Base-by-base conservation (phyloP, 495 filamentous ascomycete species). In the Choiromyces venosus region DNA sequence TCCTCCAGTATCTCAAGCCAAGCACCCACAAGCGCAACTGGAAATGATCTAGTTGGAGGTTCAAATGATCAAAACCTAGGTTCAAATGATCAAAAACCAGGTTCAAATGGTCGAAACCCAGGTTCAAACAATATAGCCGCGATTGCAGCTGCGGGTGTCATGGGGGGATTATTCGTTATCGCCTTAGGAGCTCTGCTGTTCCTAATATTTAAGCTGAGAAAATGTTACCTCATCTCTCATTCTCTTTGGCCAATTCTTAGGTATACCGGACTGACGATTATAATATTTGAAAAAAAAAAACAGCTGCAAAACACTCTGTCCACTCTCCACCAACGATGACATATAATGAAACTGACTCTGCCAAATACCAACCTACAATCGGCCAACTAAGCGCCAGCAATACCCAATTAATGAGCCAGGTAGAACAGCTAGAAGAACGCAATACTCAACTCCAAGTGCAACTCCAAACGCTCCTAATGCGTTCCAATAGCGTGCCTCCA, bases 151-250 rank as follows among this genome's bases (percentile, higher is more conserved):
- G 52, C 42, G 12, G 69, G 56, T 14, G 64, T 25, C 16, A 35
- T 71, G 19, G 69, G 36, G 29, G 52, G 10, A 6, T 40, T 71
- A 37, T 68, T 71, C 33, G 8, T 19, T 16, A 6, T 71, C 69
- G 46, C 69, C 3, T 65, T 71, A 9, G 69, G 4, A 1, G 64
- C 25, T 37, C 38, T 71, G 4, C 29, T 71, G 35, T 35, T 68
- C 56, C 18, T 71, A 35, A 19, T 71, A 37, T 37, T 68, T n/a
- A 37, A 40, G 33, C 66, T 19, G 33, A n/a, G 66, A 18, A 68
- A 37, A 25, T 10, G 66, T 40, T 37, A 37, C 66, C 12, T 37
- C 66, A 44, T 16, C 12, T 21, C 65, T 68, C 66, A 37, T 68
- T 1, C 25, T 1, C 25, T 0, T 44, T 6, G 0, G 16, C 66